phyloP scores from a whole-genome alignment of 2,329 filamentous ascomycete species.

The Exophiala phaeomuriformis region DNA sequence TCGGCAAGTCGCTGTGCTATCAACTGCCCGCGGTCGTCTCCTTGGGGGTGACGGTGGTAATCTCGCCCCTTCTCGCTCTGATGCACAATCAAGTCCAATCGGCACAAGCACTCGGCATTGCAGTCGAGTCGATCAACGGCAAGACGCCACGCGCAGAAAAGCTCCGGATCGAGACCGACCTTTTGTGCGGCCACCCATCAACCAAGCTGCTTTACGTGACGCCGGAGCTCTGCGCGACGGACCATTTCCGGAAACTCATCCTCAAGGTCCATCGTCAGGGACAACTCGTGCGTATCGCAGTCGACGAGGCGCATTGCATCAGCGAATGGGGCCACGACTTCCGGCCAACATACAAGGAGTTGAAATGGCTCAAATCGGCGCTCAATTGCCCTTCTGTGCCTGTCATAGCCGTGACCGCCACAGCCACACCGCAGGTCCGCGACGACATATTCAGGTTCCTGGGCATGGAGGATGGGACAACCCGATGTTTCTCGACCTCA shows the following conservation, averaged over 20 bases:
- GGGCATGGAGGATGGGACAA: conserved; percentile 49
- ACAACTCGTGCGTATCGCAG: conserved; percentile 78
- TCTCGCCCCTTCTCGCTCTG: conserved; percentile 79
- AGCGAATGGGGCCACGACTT: conserved; percentile 99
- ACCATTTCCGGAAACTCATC: conserved; percentile 68
- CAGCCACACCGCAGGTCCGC: conserved; percentile 72
- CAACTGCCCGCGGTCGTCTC: conserved; percentile 85
- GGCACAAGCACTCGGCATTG: conserved; percentile 64
- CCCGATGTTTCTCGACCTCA: conserved; percentile 71
- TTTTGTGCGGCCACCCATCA: conserved; percentile 77
- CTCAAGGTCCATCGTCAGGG: conserved; percentile 67
- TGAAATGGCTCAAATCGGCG: conserved; percentile 75
- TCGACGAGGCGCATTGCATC: conserved; percentile 95
- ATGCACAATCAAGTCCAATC: conserved; percentile 95
- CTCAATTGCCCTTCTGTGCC: conserved; percentile 68
- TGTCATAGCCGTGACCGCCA: conserved; percentile 88
- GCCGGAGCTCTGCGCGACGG: conserved; percentile 73
- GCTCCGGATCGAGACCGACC: conserved; percentile 65
- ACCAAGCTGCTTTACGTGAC: conserved; percentile 87
- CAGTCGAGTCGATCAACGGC: conserved; percentile 80
- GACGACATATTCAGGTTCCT: conserved; percentile 75
- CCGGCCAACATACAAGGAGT: conserved; percentile 78
- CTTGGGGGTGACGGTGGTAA: conserved; percentile 79
- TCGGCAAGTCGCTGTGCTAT: conserved; percentile 90
- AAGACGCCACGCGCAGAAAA: conserved; percentile 62